These are phyloP conservation scores for Ambrosiella xylebori DNA, from an alignment of 2,329 filamentous ascomycete genomes.

Conservation along the genomic window DNA sequence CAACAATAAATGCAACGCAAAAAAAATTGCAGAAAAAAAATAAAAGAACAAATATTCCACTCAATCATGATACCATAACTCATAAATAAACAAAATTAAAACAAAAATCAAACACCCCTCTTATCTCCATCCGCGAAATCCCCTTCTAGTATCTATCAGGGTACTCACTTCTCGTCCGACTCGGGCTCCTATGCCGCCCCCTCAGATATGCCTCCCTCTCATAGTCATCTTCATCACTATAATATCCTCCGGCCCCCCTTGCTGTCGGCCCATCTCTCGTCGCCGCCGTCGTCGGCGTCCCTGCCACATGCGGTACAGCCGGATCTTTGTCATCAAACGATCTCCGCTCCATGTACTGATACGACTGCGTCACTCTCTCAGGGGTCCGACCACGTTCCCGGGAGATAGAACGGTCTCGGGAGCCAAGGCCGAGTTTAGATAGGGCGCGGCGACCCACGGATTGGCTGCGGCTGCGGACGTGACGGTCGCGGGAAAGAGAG, in stretches of 20 bases:
- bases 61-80: too few species aligned
- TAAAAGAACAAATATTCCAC: too few species aligned
- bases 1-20: too few species aligned
- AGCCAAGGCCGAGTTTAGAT: slow-evolving; percentile 43
- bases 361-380: neutral
- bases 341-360: neutral
- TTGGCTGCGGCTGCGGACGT: slow-evolving; percentile 17
- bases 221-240: slow-evolving; percentile 20
- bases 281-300: neutral
- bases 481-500: slow-evolving; percentile 17
- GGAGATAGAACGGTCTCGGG: neutral
- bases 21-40: too few species aligned
- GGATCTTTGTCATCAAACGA: neutral
- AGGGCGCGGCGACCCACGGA: slow-evolving; percentile 37
- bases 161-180: slow-evolving; percentile 20
- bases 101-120: neutral
- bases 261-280: slow-evolving; percentile 10
- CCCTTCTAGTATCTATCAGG: neutral
- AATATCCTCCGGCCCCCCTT: slow-evolving; percentile 15
- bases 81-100: neutral
- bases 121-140: neutral
- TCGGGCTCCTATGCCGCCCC: slow-evolving; percentile 25
- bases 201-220: slow-evolving; percentile 13
- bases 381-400: neutral
- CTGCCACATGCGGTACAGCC: neutral